A percentile compares a stretch with the other conserved stretches of the same genome.
phyloP scores from a whole-genome alignment of 139 green algal genomes.

The Closterium sp. region DNA sequence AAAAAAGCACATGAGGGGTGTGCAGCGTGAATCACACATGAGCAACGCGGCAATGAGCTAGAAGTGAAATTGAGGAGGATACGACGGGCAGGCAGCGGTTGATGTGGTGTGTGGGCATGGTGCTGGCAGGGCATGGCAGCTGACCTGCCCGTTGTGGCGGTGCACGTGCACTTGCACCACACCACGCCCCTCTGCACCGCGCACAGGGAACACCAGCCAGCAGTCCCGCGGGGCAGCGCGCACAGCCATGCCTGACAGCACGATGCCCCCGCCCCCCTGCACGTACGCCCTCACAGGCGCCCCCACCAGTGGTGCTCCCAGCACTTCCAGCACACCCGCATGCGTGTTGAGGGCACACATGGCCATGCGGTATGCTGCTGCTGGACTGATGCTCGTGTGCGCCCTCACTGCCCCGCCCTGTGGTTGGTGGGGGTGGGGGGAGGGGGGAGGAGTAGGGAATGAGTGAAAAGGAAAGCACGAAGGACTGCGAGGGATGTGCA shows the following conservation, averaged over 20 bases:
- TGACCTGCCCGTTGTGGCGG: not conserved
- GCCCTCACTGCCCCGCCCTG: not conserved
- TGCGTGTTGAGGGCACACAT: slow-evolving; percentile 50
- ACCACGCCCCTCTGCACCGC: slow-evolving; percentile 43
- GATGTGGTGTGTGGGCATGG: not conserved
- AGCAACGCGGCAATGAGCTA: not conserved
- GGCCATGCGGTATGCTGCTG: slow-evolving; percentile 46
- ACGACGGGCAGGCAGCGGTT: not conserved
- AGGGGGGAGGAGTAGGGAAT: not conserved
- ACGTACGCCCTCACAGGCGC: slow-evolving; percentile 55
- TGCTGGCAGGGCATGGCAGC: not conserved
- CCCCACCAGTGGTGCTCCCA: slow-evolving; percentile 52
- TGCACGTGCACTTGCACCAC: slow-evolving; percentile 22
- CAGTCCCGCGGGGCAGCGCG: slow-evolving; percentile 19
- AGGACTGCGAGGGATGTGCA: not conserved
- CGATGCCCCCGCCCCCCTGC: slow-evolving; percentile 51
- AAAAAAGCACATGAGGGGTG: not conserved
- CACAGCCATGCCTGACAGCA: slow-evolving; percentile 27
- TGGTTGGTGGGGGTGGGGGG: not conserved
- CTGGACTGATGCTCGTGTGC: slow-evolving; percentile 45
- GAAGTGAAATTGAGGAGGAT: not conserved
- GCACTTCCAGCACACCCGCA: slow-evolving; percentile 52
- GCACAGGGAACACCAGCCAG: slow-evolving; percentile 56
- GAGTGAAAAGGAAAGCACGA: not conserved
- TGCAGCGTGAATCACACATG: not conserved